Conservation (phyloP, 2,329 filamentous ascomycete species). For the Talaromyces islandicus region DNA sequence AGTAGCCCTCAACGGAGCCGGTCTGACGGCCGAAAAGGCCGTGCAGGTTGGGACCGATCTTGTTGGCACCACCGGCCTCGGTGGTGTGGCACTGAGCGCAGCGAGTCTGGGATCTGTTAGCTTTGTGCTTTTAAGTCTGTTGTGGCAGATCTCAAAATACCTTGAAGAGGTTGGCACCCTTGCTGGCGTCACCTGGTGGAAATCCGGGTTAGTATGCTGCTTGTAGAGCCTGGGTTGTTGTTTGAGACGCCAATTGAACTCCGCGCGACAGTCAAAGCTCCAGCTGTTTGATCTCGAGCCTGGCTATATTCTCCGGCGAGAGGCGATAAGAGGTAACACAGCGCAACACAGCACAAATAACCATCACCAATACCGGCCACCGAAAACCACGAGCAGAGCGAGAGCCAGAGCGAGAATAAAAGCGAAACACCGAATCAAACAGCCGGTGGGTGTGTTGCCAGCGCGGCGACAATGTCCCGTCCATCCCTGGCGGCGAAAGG, state of each 20-base stretch:
- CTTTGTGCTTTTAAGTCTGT: not conserved
- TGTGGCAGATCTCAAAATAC: too few species aligned
- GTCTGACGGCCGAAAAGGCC: conserved; percentile 97
- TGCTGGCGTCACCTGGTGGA: conserved; percentile 74
- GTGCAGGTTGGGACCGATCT: conserved; percentile 95
- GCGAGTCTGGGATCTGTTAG: conserved; percentile 55
- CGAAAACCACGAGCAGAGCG: not conserved
- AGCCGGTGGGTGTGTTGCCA: not conserved
- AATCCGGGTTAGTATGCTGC: conserved; percentile 21
- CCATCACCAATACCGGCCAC: not conserved
- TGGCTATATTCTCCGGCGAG: not conserved
- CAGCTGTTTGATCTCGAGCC: not conserved
- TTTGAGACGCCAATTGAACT: not conserved
- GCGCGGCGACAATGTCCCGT: not conserved
- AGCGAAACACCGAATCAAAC: not conserved
- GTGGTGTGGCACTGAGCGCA: conserved; percentile 98
- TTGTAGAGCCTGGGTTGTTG: not conserved
- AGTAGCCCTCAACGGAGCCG: conserved; percentile 82
- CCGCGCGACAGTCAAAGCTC: not conserved
- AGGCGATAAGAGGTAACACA: not conserved
- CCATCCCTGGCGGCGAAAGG: conserved; percentile 2
- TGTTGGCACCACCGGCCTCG: conserved; percentile 85
- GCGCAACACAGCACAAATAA: not conserved
- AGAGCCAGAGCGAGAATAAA: not conserved
- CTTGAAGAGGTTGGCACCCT: conserved; percentile 99